A percentile compares a stretch with the other conserved stretches of the same genome.
Conservation (phyloP, 2,329 filamentous ascomycete species). For the Fusarium anguioides region DNA sequence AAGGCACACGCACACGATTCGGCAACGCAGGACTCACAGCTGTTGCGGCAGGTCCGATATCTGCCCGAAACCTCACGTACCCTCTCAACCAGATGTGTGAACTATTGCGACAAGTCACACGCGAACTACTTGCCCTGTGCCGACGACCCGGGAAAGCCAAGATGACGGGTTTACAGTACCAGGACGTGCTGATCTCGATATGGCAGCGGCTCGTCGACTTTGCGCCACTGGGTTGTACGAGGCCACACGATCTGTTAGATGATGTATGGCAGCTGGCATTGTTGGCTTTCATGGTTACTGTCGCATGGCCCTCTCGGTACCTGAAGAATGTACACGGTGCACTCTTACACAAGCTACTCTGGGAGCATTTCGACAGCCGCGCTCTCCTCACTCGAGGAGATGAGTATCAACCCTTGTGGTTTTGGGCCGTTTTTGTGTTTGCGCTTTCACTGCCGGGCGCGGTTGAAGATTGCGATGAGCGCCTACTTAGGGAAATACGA, state of each 20-base stretch:
- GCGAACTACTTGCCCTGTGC: slow-evolving; percentile 19
- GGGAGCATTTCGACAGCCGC: neutral
- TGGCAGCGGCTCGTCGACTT: slow-evolving; percentile 28
- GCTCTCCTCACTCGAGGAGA: neutral
- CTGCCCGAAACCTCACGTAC: neutral
- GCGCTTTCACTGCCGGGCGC: slow-evolving; percentile 10
- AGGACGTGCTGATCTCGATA: slow-evolving; percentile 29
- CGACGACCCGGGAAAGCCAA: slow-evolving; percentile 8
- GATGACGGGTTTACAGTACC: slow-evolving; percentile 21
- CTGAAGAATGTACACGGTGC: slow-evolving; percentile 7
- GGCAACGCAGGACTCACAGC: slow-evolving; percentile 10
- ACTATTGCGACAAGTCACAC: slow-evolving; percentile 3
- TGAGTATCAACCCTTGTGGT: slow-evolving; percentile 15
- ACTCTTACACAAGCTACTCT: slow-evolving; percentile 13
- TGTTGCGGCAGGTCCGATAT: slow-evolving; percentile 2
- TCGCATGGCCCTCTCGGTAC: slow-evolving; percentile 15
- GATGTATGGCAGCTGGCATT: slow-evolving; percentile 28
- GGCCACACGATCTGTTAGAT: slow-evolving; percentile 15
- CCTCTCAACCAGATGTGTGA: slow-evolving; percentile 15
- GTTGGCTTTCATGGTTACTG: slow-evolving; percentile 20
- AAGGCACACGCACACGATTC: slow-evolving; percentile 22
- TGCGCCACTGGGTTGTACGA: slow-evolving; percentile 7
- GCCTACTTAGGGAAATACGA: neutral
- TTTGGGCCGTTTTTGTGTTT: slow-evolving; percentile 33
- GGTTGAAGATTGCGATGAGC: neutral